phyloP scores from a whole-genome alignment of 2,329 filamentous ascomycete genomes.

The Amesomyces nigricolor region DNA sequence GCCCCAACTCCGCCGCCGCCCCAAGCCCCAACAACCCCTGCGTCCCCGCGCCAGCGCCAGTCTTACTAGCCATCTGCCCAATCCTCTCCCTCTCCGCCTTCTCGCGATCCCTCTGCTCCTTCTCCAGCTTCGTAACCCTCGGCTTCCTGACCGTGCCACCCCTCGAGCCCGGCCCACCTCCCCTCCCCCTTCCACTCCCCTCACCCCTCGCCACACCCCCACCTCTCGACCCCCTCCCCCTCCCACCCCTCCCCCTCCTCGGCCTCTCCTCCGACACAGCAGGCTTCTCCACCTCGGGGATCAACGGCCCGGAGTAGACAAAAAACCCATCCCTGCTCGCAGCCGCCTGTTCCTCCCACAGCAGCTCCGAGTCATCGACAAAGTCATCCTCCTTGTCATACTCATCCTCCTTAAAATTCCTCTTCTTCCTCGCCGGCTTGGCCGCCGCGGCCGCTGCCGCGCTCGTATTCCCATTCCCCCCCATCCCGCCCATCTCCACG shows the following conservation, averaged over 20 bases:
- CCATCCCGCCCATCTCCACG: conserved; percentile 74
- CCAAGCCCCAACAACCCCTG: not conserved
- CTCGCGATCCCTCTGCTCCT: conserved; percentile 73
- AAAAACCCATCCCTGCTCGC: conserved; percentile 96
- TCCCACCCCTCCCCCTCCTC: conserved; percentile 56
- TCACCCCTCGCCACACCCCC: conserved; percentile 50
- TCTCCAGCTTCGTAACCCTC: conserved; percentile 79
- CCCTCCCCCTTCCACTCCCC: conserved; percentile 53
- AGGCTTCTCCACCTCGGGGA: conserved; percentile 79
- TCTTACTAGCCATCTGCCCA: conserved; percentile 37
- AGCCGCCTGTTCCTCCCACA: conserved; percentile 93
- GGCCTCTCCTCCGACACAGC: conserved; percentile 59
- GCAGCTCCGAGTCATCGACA: conserved; percentile 86
- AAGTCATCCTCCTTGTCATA: conserved; percentile 81
- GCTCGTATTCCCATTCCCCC: conserved; percentile 41
- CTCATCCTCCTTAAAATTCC: conserved; percentile 74
- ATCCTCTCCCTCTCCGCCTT: conserved; percentile 66
- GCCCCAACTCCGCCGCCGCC: not conserved
- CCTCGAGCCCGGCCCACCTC: conserved; percentile 60
- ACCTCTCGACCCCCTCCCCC: conserved; percentile 43
- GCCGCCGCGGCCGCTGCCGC: conserved; percentile 42
- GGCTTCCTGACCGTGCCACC: conserved; percentile 75
- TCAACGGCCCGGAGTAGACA: conserved; percentile 88
- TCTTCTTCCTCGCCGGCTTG: conserved; percentile 68
- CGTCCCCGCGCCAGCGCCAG: conserved; percentile 5